Percentiles rank a stretch among this genome's conserved stretches.
Conservation (phyloP, 73 alveolate genomes). For the Paramecium biaurelia region DNA sequence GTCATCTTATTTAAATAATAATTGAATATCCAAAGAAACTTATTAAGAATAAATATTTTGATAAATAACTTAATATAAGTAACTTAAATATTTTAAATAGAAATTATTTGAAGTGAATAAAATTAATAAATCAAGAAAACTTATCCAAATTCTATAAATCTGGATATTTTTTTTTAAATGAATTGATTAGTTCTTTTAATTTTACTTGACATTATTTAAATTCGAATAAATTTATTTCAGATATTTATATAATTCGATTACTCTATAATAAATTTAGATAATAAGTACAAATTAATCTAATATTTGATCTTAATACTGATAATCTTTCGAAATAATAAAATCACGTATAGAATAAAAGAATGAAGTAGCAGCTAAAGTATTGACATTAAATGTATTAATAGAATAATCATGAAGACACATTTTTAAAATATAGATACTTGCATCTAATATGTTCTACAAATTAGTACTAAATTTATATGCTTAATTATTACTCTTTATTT, state of each 20-base stretch:
- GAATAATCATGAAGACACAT: slow-evolving; percentile 53
- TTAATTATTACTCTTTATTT: neutral
- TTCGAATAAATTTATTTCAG: neutral
- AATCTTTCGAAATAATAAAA: neutral
- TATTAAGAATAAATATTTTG: too few relatives aligned
- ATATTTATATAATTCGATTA: neutral
- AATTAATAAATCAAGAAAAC: neutral
- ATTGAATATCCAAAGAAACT: too few relatives aligned
- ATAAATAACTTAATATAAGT: too few relatives aligned
- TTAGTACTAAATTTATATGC: neutral
- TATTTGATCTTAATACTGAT: neutral
- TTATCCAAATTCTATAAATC: slow-evolving; percentile 48
- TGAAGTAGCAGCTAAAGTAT: neutral
- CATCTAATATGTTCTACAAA: neutral
- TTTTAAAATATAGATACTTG: slow-evolving; percentile 45
- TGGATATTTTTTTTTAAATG: slow-evolving; percentile 48
- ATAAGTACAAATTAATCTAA: neutral
- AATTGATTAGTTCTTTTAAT: neutral
- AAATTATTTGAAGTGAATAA: neutral
- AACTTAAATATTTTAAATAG: too few relatives aligned
- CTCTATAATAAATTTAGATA: neutral
- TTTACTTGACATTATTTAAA: neutral
- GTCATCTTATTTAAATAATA: too few relatives aligned
- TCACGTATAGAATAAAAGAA: neutral
- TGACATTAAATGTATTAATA: neutral